Conservation (phyloP, 768 basidiomycete species). For the Rhodotorula graminis region DNA sequence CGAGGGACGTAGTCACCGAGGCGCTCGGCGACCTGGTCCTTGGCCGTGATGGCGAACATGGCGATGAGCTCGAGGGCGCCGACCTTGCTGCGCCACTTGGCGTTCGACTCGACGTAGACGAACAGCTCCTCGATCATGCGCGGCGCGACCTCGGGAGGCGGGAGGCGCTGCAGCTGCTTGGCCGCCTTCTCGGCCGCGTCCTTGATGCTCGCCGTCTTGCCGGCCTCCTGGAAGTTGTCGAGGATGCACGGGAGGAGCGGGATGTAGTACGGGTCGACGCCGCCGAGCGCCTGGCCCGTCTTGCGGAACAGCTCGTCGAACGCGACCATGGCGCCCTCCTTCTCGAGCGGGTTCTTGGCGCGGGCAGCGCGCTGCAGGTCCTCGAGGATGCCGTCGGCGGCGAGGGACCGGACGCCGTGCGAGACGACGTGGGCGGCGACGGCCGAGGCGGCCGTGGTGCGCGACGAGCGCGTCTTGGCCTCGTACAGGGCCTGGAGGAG, state of each 20-base stretch:
- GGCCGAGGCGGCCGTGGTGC: conserved; percentile 34
- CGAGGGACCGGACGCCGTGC: conserved; percentile 39
- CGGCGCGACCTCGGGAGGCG: conserved; percentile 76
- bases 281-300: conserved; percentile 54
- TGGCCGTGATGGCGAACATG: conserved; percentile 35
- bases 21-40: conserved; percentile 70
- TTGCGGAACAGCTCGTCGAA: conserved; percentile 64
- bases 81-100: conserved; percentile 91
- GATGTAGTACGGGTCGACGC: conserved; percentile 69
- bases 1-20: conserved; percentile 75
- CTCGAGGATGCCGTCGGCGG: conserved; percentile 52
- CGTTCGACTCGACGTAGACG: conserved; percentile 55
- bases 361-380: conserved; percentile 66
- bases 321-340: conserved; percentile 77
- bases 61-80: conserved; percentile 76
- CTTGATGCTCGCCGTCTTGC: conserved; percentile 90
- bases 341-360: conserved; percentile 81
- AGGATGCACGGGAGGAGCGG: conserved; percentile 70
- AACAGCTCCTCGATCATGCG: conserved; percentile 61
- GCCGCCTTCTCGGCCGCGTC: conserved; percentile 70
- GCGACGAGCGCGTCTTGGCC: conserved; percentile 34
- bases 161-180: conserved; percentile 75
- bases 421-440: conserved; percentile 39
- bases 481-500: conserved; percentile 35
- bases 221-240: conserved; percentile 87